Base-by-base conservation (phyloP, 1,284 basidiomycete genomes). In the Butyriboletus appendiculatus region DNA sequence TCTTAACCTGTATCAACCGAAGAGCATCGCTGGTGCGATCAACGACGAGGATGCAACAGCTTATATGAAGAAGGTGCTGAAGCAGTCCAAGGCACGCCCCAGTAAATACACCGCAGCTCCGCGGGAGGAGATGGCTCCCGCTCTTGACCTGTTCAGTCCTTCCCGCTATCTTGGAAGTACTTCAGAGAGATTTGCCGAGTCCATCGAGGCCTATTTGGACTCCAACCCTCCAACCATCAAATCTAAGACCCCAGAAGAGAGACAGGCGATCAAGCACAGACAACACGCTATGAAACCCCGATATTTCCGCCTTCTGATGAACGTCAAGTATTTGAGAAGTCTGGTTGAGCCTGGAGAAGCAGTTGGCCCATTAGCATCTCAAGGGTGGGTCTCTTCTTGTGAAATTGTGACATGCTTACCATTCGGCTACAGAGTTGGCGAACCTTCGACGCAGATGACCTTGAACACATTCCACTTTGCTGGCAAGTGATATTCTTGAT, bases 391-490 rank as follows among this genome's bases (percentile, higher is more conserved):
- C 30, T 47, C 18, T 38, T 34, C 46, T 44, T 22, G 6, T 8
- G 11, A 38, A 6, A 32, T 30, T 22, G 6, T 8, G 11, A 38
- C 8, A 32, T 32, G 12, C 33, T 55, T 45, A 51, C 38, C 22
- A 38, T 47, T 45, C 5, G 1, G 18, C 47, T 53, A 15, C 59
- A 95, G 95, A 77, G 86, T 99, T 45, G 97, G 97, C 56, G 97
- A 99, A 73, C 97, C 97, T 5, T 99, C 97, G 24, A 99, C 97
- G 2, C 97, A 99, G 72, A 99, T 99, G 97, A 99, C 97, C 30
- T 77, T 99, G 62, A 99, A 99, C 73, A 99, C 97, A 10, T 99
- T 99, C 86, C 97, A 99, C 79, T 98, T 99, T 71, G 95, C 95
- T 60, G 94, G 92, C 85, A 70, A 64, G 82, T 70, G 48, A 44